Base-by-base conservation (phyloP, 1,139 yeast genomes). In the Scheffersomyces stambukii region DNA sequence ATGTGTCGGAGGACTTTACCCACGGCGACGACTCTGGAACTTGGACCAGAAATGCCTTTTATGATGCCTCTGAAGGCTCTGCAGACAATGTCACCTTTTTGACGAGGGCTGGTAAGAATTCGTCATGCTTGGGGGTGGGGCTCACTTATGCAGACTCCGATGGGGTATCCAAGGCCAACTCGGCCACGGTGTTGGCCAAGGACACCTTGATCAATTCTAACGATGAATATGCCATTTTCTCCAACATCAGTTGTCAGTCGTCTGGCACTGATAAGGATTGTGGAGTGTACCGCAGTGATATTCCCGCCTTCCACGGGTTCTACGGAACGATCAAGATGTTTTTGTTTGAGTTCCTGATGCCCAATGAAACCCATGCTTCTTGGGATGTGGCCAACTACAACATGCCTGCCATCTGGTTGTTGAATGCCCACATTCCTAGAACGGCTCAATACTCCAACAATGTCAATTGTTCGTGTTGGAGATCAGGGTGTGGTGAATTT, bases 361-460 rank as follows among this genome's bases (percentile, higher is more conserved):
- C 98, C 30, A 59, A 69, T 32, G 95, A 83, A 45, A 41, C 61
- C 24, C 49, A 63, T 13, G 56, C 48, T 18, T 44, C 57, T 17
- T 32, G 59, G 17, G 45, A 49, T 28, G 64, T 65, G 41, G 72
- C 78, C 52, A 69, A 70, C 48, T 74, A 71, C 51, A 89, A 89
- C 56, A 86, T 88, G 96, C 96, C 97, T 33, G 96, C 96, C 23
- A 78, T 89, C 49, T 89, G 96, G 98, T 67, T 89, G 51, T 75
- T 89, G 54, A 89, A 89, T 52, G 95, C 96, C 24, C 81, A 84
- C 60, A 84, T 89, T 47, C 96, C 97, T 50, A 79, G 97, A 65
- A 89, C 96, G 33, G 59, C 83, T 38, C 96, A 91, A 64, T 91
- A 89, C 42, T 45, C 64, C 8, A 32, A 32, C 52, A 93, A 93